These are phyloP conservation scores for Staphylotrichum longicolle DNA, from an alignment of 495 filamentous ascomycete species.

Conservation along the genomic window DNA sequence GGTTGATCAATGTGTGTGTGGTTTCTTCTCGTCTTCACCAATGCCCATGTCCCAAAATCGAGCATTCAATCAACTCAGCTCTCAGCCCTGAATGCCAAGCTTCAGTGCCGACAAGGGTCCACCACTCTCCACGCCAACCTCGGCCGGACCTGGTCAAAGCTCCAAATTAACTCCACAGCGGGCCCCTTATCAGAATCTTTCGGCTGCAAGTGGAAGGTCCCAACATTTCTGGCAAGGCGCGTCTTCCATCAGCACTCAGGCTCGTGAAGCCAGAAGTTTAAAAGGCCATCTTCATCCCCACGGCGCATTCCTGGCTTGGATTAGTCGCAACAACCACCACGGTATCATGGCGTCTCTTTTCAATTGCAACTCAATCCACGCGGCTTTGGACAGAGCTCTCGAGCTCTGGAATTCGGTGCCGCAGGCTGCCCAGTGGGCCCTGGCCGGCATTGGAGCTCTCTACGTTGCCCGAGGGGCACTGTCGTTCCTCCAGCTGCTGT, in stretches of 20 bases:
- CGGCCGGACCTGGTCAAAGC: not conserved
- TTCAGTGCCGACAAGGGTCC: not conserved
- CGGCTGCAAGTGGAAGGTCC: not conserved
- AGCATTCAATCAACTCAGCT: no score
- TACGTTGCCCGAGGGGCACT: slow-evolving; percentile 56
- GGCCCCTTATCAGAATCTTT: slow-evolving; percentile 9
- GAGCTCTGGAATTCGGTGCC: slow-evolving; percentile 41
- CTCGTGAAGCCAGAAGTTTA: not conserved
- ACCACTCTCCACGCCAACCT: not conserved
- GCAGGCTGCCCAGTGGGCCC: slow-evolving; percentile 35
- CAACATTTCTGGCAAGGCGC: slow-evolving; percentile 10
- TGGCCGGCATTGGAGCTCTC: slow-evolving; percentile 57
- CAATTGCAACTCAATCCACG: slow-evolving; percentile 4
- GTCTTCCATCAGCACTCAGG: not conserved
- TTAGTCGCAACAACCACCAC: not conserved
- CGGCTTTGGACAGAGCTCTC: slow-evolving; percentile 38
- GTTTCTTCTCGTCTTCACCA: no score
- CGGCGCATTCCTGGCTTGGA: not conserved
- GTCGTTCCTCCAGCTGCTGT: slow-evolving; percentile 61
- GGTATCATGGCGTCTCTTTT: slow-evolving; percentile 12
- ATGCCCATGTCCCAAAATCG: no score
- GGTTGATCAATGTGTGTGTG: no score
- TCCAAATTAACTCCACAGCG: not conserved
- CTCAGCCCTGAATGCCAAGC: no score
- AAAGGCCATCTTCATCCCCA: not conserved